These are phyloP conservation scores for Eudorina sp. DNA, from an alignment of 139 green algal species.

Conservation along the genomic window DNA sequence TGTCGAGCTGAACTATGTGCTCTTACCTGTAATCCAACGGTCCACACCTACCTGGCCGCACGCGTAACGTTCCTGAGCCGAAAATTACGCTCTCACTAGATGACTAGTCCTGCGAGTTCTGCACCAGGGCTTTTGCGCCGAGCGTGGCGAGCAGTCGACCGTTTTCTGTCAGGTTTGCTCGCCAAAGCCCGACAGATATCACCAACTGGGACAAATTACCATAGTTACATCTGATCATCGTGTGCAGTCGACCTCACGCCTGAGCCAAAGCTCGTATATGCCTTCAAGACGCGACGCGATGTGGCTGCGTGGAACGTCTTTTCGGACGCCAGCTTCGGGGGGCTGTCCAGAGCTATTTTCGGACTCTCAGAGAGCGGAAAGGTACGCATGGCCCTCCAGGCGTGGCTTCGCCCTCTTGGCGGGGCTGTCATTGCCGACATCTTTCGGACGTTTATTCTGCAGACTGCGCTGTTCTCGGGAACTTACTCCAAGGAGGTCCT, in stretches of 20 bases:
- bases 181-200: too few relatives aligned
- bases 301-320: conserved; percentile 52
- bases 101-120: background rate
- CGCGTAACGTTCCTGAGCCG: too few relatives aligned
- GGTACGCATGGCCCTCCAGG: too few relatives aligned
- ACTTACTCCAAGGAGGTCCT: conserved; percentile 48
- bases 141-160: conserved; percentile 47
- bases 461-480: conserved; percentile 52
- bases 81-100: too few relatives aligned
- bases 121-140: conserved; percentile 10
- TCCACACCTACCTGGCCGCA: too few relatives aligned
- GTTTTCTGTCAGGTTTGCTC: conserved; percentile 47
- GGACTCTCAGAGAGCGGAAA: conserved; percentile 24
- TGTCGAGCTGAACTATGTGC: too few relatives aligned
- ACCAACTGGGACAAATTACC: background rate
- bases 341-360: conserved; percentile 37
- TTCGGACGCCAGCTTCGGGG: conserved; percentile 54
- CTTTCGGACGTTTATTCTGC: too few relatives aligned
- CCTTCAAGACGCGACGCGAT: conserved; percentile 40
- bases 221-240: background rate
- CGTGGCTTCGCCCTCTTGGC: too few relatives aligned
- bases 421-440: too few relatives aligned
- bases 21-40: too few relatives aligned
- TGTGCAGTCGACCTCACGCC: conserved; percentile 49
- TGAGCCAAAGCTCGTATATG: conserved; percentile 44